Conservation (phyloP, 768 basidiomycete genomes). For the Mycena rosella region DNA sequence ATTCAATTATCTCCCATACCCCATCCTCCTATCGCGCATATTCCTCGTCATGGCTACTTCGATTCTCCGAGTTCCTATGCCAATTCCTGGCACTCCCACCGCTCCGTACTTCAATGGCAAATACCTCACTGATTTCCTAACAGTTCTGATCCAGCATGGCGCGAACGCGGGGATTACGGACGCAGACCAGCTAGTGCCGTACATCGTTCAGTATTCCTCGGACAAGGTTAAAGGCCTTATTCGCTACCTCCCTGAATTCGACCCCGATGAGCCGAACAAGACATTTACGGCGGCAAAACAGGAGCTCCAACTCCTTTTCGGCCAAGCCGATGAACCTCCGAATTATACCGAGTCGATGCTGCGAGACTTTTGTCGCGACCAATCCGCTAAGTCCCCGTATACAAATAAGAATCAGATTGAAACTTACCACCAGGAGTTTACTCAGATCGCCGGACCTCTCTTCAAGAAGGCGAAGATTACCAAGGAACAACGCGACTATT, state of each 20-base stretch:
- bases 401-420: not conserved
- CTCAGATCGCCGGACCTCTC: slow-evolving; percentile 13
- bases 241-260: slow-evolving; percentile 5
- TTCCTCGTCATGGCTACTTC: not conserved
- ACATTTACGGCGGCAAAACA: not conserved
- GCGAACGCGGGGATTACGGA: slow-evolving; percentile 21
- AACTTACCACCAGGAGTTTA: not conserved
- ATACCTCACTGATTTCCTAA: slow-evolving; percentile 8
- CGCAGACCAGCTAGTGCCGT: not conserved
- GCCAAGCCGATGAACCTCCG: not conserved
- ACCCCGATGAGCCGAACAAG: not conserved
- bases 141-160: slow-evolving; percentile 7
- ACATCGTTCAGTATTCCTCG: slow-evolving; percentile 8
- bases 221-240: slow-evolving; percentile 1
- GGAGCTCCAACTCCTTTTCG: not conserved
- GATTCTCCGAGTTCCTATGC: slow-evolving; percentile 18
- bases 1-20: not conserved
- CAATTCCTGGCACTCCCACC: not conserved
- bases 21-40: not conserved
- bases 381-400: slow-evolving; percentile 3
- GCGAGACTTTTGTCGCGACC: not conserved
- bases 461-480: slow-evolving; percentile 4
- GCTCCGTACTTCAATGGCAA: slow-evolving; percentile 24
- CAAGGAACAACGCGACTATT: not conserved
- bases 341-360: not conserved